Conservation (phyloP, 2,329 filamentous ascomycete genomes). For the Saccharata proteae region DNA sequence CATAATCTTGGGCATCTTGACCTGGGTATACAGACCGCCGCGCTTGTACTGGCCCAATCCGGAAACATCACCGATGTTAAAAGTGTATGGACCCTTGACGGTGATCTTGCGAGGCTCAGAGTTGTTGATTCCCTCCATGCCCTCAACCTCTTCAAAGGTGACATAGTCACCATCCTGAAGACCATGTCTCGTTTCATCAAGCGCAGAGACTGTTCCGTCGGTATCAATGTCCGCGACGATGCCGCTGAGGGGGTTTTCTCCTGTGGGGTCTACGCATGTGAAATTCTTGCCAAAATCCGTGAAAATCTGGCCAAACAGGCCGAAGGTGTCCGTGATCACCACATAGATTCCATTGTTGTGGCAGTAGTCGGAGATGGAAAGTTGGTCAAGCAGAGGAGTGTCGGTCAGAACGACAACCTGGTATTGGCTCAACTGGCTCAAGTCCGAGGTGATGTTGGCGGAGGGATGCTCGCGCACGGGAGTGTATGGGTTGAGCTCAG, state of each 20-base stretch:
- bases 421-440: conserved; percentile 76
- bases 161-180: conserved; percentile 94
- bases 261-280: conserved; percentile 76
- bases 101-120: conserved; percentile 78
- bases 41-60: conserved; percentile 75
- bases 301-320: conserved; percentile 90
- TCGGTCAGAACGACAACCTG: conserved; percentile 88
- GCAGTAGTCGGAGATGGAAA: conserved; percentile 81
- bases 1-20: conserved; percentile 95
- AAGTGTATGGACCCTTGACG: conserved; percentile 90
- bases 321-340: conserved; percentile 77
- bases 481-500: conserved; percentile 93
- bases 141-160: conserved; percentile 84
- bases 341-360: conserved; percentile 89
- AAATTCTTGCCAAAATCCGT: conserved; percentile 96
- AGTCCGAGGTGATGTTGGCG: conserved; percentile 57
- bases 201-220: conserved; percentile 78
- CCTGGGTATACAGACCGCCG: conserved; percentile 84
- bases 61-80: conserved; percentile 89
- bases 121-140: conserved; percentile 79
- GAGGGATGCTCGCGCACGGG: conserved; percentile 64
- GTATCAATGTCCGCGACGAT: conserved; percentile 86
- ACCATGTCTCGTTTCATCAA: conserved; percentile 91
- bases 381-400: conserved; percentile 67
- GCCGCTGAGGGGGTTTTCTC: conserved; percentile 74